A percentile compares a stretch with the other conserved stretches of the same genome.
These are phyloP conservation scores for Yamadazyma diddensiae DNA, from an alignment of 1,139 yeast genomes.

Conservation along the genomic window DNA sequence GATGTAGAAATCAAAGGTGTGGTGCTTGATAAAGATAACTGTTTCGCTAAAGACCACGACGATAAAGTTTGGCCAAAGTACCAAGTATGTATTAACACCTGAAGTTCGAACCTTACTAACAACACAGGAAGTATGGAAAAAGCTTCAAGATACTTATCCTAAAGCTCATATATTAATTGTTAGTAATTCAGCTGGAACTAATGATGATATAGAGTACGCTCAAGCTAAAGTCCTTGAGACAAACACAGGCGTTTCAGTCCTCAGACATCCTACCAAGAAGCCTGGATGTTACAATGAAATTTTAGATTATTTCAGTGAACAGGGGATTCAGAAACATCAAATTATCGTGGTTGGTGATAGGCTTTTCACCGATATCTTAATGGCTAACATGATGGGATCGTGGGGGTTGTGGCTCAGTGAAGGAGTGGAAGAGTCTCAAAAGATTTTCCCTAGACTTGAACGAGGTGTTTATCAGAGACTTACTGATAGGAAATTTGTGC, in stretches of 20 bases:
- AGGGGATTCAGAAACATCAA: conserved; percentile 50
- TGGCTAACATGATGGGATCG: conserved; percentile 94
- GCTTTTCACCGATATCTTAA: conserved; percentile 81
- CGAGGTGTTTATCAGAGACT: conserved; percentile 38
- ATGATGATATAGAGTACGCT: conserved; percentile 58
- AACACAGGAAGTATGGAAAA: conserved; percentile 50
- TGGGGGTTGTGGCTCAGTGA: conserved; percentile 79
- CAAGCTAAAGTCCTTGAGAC: conserved; percentile 67
- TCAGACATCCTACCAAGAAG: conserved; percentile 77
- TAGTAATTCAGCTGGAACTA: conserved; percentile 91
- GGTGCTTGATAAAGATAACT: conserved; percentile 92
- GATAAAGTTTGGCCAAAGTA: conserved; percentile 73
- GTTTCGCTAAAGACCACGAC: conserved; percentile 84
- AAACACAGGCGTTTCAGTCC: conserved; percentile 72
- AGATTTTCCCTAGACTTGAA: conserved; percentile 52
- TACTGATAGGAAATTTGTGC: conserved; percentile 24
- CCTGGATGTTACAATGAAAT: conserved; percentile 86
- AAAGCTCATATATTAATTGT: conserved; percentile 71
- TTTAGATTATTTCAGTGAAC: conserved; percentile 49
- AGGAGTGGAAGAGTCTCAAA: conserved; percentile 63
- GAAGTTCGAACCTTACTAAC: conserved; percentile 8
- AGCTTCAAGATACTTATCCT: conserved; percentile 55
- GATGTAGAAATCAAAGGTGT: conserved; percentile 60
- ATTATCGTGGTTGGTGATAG: conserved; percentile 90
- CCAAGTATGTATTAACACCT: conserved; percentile 21